Conservation (phyloP, 148 eudicot species). For the Rhododendron kiyosumense region DNA sequence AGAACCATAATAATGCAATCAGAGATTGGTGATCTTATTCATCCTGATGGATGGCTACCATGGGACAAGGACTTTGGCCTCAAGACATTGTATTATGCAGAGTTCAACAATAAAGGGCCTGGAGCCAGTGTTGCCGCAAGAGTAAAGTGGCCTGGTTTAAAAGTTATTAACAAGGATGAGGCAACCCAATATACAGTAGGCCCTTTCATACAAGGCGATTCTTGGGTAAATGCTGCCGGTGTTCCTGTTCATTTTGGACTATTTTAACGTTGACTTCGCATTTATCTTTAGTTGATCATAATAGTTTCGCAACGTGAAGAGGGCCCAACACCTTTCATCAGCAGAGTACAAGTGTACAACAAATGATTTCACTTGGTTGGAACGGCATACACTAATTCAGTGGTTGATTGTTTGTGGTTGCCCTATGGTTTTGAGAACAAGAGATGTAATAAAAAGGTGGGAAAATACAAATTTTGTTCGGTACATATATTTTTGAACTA, state of each 20-base stretch:
- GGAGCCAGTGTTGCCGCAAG: constrained; percentile 41
- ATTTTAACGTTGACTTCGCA: background rate
- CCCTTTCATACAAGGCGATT: constrained; percentile 54
- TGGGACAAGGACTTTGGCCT: constrained; percentile 49
- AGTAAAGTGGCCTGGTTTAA: constrained; percentile 71
- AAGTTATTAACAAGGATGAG: constrained; percentile 41
- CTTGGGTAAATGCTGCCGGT: constrained; percentile 24
- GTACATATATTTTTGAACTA: background rate
- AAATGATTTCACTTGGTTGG: background rate
- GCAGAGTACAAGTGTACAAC: background rate
- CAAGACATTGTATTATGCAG: constrained; percentile 54
- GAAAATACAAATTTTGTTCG: background rate
- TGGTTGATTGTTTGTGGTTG: background rate
- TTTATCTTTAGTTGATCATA: background rate
- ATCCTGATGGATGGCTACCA: constrained; percentile 66
- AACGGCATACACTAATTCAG: background rate
- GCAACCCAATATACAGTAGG: constrained; percentile 46
- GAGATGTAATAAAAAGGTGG: background rate
- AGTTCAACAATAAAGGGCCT: constrained; percentile 56
- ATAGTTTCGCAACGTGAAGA: background rate
- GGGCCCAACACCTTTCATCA: background rate
- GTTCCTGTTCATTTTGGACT: constrained; percentile 23
- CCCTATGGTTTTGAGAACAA: background rate
- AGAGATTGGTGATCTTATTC: constrained; percentile 42
- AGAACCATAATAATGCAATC: constrained; percentile 70